Conservation (phyloP, 2,329 filamentous ascomycete species). For the Graphiopsis chlorocephala region DNA sequence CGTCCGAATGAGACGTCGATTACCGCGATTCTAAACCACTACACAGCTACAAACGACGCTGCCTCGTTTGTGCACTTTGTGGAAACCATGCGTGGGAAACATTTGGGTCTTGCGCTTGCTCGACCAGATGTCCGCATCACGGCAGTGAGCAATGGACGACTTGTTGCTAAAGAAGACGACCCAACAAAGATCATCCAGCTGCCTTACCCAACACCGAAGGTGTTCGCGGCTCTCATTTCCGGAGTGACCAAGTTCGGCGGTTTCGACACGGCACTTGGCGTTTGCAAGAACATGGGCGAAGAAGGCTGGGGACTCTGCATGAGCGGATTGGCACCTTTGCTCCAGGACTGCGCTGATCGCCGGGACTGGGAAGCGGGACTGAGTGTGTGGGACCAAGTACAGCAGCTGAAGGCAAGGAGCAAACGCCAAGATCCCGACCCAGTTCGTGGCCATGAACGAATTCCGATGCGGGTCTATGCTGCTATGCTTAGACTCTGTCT, state of each 20-base stretch:
- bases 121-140: conserved; percentile 38
- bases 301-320: conserved; percentile 48
- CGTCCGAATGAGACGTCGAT: conserved; percentile 48
- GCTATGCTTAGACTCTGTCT: conserved; percentile 24
- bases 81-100: conserved; percentile 41
- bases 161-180: conserved; percentile 19
- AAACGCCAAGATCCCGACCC: background rate
- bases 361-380: conserved; percentile 38
- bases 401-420: conserved; percentile 20
- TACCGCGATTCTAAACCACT: conserved; percentile 41
- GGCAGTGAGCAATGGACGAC: conserved; percentile 22
- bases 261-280: conserved; percentile 42
- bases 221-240: conserved; percentile 41
- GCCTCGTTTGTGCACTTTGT: conserved; percentile 40
- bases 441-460: conserved; percentile 13
- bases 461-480: conserved; percentile 20
- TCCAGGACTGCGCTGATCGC: conserved; percentile 41
- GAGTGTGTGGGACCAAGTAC: conserved; percentile 45
- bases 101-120: conserved; percentile 41
- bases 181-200: conserved; percentile 40
- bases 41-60: conserved; percentile 32
- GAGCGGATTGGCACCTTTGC: conserved; percentile 37
- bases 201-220: conserved; percentile 43
- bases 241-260: conserved; percentile 46
- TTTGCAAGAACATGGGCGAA: conserved; percentile 42